phyloP scores from a whole-genome alignment of 2,329 filamentous ascomycete genomes.

The Penicillium sp. region DNA sequence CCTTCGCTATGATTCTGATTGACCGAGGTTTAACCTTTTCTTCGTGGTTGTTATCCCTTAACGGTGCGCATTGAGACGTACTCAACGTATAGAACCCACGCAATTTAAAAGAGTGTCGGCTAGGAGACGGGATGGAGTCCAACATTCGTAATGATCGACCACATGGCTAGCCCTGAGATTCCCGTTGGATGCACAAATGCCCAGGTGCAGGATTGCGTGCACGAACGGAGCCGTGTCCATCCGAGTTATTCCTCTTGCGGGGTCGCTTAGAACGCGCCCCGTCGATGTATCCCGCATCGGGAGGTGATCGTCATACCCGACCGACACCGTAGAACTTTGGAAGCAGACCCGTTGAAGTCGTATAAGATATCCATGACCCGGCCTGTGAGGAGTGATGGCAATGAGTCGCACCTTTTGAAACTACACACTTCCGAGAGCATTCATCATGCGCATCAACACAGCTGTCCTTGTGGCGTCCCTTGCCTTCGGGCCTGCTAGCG shows the following conservation, averaged over 20 bases:
- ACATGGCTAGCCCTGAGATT: conserved; percentile 1
- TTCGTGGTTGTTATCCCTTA: too few species aligned
- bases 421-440: neutral
- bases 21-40: neutral
- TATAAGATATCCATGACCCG: neutral
- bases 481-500: conserved; percentile 22
- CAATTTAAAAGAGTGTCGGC: neutral
- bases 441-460: conserved; percentile 23
- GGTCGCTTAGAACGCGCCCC: neutral
- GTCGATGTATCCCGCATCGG: too few species aligned
- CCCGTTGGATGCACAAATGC: neutral
- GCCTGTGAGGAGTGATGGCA: neutral
- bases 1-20: neutral
- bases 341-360: neutral
- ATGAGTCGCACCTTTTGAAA: neutral
- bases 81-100: too few species aligned
- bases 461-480: conserved; percentile 11
- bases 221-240: neutral
- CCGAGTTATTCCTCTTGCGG: neutral
- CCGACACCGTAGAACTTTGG: neutral
- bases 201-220: neutral
- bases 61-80: too few species aligned
- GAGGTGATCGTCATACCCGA: neutral
- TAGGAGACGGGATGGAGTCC: neutral
- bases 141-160: neutral